Base-by-base conservation (phyloP, 495 filamentous ascomycete species). In the Talaromyces ruber region DNA sequence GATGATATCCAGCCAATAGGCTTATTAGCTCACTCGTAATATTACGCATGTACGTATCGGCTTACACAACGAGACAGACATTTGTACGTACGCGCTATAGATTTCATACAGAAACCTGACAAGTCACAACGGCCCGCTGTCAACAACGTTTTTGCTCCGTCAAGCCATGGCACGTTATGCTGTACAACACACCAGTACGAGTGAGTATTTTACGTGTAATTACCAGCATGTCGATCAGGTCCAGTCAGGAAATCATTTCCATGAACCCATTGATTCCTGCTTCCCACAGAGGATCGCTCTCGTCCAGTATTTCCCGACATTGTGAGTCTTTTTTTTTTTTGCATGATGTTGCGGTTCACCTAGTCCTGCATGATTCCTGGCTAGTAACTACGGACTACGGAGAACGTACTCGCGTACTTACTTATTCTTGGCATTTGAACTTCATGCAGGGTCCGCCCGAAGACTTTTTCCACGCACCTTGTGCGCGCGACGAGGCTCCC, bases 71-170 rank as follows among this genome's bases (percentile, higher is more conserved):
- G 34, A 39, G 14, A 39, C 34, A 39, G 9, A 39, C 28, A 29
- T 6, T 29, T 6, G 3, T 26, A 32, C 28, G 28, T 32, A 58
- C 16, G 12, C n/a, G 29, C 12, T 9, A 37, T n/a, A n/a, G n/a
- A n/a, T 30, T 34, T 21, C 30, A 28, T 58, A 53, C 50, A 28
- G 7, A 28, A 14, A 53, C 50, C 50, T 24, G 21, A 53, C 50
- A 28, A 57, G 26, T 30, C 34, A 39, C 5, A 59, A 59, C 34
- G 57, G 57, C 22, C 57, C 21, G 57, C 57, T 59, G 57, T 45
- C 57, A 59, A 59, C 34, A 59, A 59, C 57, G 57, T 59, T 59
- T 59, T 59, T 39, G 22, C 21, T 3, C 57, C 24, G 22, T 59
- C 21, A 26, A 2, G 22, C 12, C 11, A 37, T 14, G 22, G 28